Evolutionary conservation across 768 basidiomycete species (phyloP), one percentile per base, ranked within the genome.

Genomic region (Trametes cubensis): DNA sequence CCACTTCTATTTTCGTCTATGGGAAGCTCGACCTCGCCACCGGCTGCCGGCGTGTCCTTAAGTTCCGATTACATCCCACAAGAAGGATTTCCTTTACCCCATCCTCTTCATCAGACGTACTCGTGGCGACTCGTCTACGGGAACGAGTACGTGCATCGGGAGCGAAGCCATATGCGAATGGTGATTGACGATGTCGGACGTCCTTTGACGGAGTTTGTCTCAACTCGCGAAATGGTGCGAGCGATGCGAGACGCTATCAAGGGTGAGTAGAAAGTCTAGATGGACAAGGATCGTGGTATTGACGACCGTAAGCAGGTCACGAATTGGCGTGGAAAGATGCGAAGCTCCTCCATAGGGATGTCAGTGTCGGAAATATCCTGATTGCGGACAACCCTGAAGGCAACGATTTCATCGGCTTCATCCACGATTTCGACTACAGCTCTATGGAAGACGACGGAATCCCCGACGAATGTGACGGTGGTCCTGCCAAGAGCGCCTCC

Each of bases 291-390:
- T 17, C 15, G 13, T 21, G 6, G 38, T 34, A 4, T 8, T 3
- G 1, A 26, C n/a, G 48, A 3, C 48, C 41, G 25, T 34, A 10
- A 38, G 28, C 25, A 61, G 60, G 64, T 8, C 64, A 61, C 20
- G 8, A 20, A 20, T 38, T 40, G 1, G 61, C 61, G 5, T 62
- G 45, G 38, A 38, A 53, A 15, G 34, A 51, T 13, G 40, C 45
- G 3, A 55, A 55, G 11, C 23, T 66, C 30, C 15, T 66, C 20
- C 65, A 66, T 21, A 49, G 65, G n/a, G 65, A 66, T 30, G 44
- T 66, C 25, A 66, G 65, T 30, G 49, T 55, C 3, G 65, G 65
- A 2, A 66, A 66, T 42, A 52, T 66, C 13, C 25, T 66, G 20
- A 55, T 66, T 20, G 42, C 49, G 0, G 53, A 52, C 28, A 50